Conservation (phyloP, 495 filamentous ascomycete species). For the Opeltia flavorubescens region DNA sequence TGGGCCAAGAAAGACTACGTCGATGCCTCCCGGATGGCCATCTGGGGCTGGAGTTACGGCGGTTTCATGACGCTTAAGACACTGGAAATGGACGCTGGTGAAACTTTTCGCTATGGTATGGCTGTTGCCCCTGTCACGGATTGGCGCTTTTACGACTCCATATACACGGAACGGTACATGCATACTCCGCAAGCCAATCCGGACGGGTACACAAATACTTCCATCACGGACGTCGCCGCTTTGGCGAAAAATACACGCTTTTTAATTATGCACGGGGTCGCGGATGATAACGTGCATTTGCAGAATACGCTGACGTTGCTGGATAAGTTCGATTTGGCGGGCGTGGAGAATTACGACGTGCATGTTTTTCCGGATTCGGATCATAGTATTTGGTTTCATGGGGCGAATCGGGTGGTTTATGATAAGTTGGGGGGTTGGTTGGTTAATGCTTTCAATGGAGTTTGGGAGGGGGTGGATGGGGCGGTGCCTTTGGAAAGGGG, state of each 20-base stretch:
- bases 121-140: constrained; percentile 95
- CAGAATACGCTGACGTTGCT: constrained; percentile 80
- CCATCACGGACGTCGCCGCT: constrained; percentile 55
- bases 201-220: constrained; percentile 59
- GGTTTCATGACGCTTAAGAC: constrained; percentile 97
- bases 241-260: constrained; percentile 68
- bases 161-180: constrained; percentile 96
- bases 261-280: constrained; percentile 84
- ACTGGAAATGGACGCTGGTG: constrained; percentile 74
- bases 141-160: constrained; percentile 87
- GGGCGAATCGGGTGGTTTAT: constrained; percentile 83
- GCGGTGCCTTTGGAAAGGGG: constrained; percentile 39
- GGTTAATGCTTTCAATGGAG: constrained; percentile 92
- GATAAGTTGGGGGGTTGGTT: constrained; percentile 88
- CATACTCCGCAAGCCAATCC: constrained; percentile 74
- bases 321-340: constrained; percentile 71
- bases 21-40: constrained; percentile 66
- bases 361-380: constrained; percentile 95
- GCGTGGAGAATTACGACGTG: constrained; percentile 88
- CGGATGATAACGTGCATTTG: constrained; percentile 94
- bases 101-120: constrained; percentile 93
- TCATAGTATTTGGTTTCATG: constrained; percentile 91
- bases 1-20: constrained; percentile 77
- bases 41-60: constrained; percentile 98
- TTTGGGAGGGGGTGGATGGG: constrained; percentile 66